Conservation (phyloP, 495 filamentous ascomycete species). For the Trichoderma parareesei region DNA sequence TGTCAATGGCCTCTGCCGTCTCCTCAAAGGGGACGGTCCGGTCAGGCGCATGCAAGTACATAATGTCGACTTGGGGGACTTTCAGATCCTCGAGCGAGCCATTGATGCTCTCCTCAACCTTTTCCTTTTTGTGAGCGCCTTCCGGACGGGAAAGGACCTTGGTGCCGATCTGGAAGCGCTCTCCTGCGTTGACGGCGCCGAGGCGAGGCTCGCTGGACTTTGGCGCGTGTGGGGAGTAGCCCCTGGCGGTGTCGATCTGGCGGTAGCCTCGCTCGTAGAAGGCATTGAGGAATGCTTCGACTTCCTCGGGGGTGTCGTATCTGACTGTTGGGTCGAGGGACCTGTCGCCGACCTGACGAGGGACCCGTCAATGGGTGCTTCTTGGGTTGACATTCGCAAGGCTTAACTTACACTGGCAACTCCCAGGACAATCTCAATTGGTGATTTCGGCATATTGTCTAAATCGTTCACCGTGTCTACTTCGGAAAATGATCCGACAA, state of each 20-base stretch:
- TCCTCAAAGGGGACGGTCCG: slow-evolving; percentile 69
- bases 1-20: slow-evolving; percentile 67
- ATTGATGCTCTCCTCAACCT: slow-evolving; percentile 21
- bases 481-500: too few relatives aligned
- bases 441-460: slow-evolving; percentile 9
- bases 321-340: slow-evolving; percentile 12
- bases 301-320: slow-evolving; percentile 19
- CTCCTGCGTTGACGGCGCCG: slow-evolving; percentile 14
- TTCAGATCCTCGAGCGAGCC: slow-evolving; percentile 19
- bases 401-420: slow-evolving; percentile 12
- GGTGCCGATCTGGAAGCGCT: slow-evolving; percentile 20
- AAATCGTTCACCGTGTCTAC: background rate
- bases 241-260: slow-evolving; percentile 71
- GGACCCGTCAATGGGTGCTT: background rate
- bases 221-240: slow-evolving; percentile 40
- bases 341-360: slow-evolving; percentile 16
- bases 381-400: background rate
- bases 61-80: slow-evolving; percentile 21
- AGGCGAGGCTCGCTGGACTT: slow-evolving; percentile 21
- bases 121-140: slow-evolving; percentile 17
- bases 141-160: slow-evolving; percentile 19
- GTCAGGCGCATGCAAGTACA: slow-evolving; percentile 34
- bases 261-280: slow-evolving; percentile 67
- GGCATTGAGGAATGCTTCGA: slow-evolving; percentile 44
- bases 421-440: slow-evolving; percentile 17